These are phyloP conservation scores for Rhodotorula sp. DNA, from an alignment of 1,284 basidiomycete species.

Conservation along the genomic window DNA sequence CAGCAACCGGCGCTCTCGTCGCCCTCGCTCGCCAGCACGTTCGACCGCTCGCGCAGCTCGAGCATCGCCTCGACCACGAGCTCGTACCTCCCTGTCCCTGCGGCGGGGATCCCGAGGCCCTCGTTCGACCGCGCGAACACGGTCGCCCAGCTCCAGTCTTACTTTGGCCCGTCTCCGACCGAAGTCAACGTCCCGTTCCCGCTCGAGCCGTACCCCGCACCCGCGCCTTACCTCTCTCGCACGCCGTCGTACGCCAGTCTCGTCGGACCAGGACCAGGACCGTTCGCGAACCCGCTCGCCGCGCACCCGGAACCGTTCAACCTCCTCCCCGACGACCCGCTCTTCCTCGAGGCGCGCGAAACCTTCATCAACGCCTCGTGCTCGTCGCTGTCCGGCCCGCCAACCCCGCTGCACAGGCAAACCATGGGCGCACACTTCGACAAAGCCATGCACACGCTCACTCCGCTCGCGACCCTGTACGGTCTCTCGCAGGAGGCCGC, in stretches of 20 bases:
- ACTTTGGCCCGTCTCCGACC: constrained; percentile 27
- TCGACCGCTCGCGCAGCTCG: constrained; percentile 26
- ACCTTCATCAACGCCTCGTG: constrained; percentile 32
- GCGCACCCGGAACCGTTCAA: constrained; percentile 31
- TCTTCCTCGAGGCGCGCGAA: constrained; percentile 37
- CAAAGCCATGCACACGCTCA: constrained; percentile 31
- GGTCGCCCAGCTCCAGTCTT: constrained; percentile 30
- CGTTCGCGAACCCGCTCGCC: constrained; percentile 14
- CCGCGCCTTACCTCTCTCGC: constrained; percentile 28
- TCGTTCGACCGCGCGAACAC: constrained; percentile 21
- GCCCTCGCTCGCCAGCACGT: not conserved
- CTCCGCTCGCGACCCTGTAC: constrained; percentile 34
- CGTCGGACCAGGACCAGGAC: constrained; percentile 60
- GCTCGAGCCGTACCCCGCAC: constrained; percentile 7
- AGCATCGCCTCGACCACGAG: constrained; percentile 16
- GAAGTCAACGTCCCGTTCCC: constrained; percentile 7
- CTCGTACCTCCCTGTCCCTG: not conserved
- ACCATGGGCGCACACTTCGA: constrained; percentile 36
- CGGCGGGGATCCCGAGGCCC: no score
- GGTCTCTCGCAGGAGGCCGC: constrained; percentile 33
- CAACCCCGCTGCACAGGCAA: constrained; percentile 10
- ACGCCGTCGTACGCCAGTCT: constrained; percentile 46
- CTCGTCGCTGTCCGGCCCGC: constrained; percentile 14
- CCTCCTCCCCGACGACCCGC: constrained; percentile 31
- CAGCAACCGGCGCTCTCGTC: not conserved